Evolutionary conservation across 768 basidiomycete genomes (phyloP).

Genomic region (Tubosaeta brunneosetosa): DNA sequence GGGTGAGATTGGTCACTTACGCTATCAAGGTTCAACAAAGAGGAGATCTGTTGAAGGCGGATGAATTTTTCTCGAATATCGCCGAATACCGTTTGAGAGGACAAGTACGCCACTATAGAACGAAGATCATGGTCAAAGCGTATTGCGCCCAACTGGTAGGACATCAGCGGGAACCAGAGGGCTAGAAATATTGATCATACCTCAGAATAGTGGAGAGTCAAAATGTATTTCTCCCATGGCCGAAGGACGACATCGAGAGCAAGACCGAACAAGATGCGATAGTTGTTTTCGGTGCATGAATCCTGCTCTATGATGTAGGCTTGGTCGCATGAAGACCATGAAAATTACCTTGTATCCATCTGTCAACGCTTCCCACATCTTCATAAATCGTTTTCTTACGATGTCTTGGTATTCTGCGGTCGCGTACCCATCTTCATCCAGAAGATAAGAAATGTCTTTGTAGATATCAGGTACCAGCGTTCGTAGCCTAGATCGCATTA

Average conservation of each 20-base stretch:
- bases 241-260: conserved; percentile 85
- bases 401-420: conserved; percentile 81
- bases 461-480: conserved; percentile 83
- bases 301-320: conserved; percentile 46
- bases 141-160: conserved; percentile 81
- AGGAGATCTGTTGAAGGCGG: conserved; percentile 89
- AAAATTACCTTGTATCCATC: conserved; percentile 77
- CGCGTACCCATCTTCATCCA: conserved; percentile 86
- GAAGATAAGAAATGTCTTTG: conserved; percentile 80
- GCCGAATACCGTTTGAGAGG: conserved; percentile 84
- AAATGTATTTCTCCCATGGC: conserved; percentile 90
- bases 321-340: neutral
- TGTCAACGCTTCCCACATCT: conserved; percentile 79
- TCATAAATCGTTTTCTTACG: conserved; percentile 86
- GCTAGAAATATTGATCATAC: conserved; percentile 36
- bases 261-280: conserved; percentile 78
- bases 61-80: conserved; percentile 90
- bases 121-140: conserved; percentile 92
- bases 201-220: conserved; percentile 82
- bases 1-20: conserved; percentile 33
- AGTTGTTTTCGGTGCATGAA: conserved; percentile 83
- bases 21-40: conserved; percentile 80
- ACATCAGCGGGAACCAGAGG: neutral
- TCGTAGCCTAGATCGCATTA: conserved; percentile 82
- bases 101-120: conserved; percentile 75